Conservation (phyloP, 1,284 basidiomycete genomes). For the Leccinum holopus region DNA sequence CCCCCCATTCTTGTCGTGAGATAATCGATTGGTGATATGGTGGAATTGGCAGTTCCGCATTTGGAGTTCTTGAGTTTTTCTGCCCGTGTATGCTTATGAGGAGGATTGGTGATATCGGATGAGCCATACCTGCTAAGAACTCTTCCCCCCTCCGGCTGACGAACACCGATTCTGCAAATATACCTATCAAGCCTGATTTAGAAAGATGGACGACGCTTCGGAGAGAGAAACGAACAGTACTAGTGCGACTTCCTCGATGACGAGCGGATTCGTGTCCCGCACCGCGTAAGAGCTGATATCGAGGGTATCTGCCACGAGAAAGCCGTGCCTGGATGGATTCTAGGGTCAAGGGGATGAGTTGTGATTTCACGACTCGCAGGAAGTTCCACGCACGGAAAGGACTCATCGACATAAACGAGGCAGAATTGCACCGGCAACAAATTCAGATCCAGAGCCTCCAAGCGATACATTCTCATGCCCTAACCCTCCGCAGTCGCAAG, state of each 20-base stretch:
- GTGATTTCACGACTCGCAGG: too few species aligned
- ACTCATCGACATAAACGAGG: conserved; percentile 15
- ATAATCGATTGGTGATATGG: conserved; percentile 57
- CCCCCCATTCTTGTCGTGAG: conserved; percentile 49
- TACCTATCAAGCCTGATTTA: conserved; percentile 41
- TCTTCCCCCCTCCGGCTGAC: conserved; percentile 68
- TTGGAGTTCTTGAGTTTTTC: conserved; percentile 68
- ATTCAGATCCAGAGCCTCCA: conserved; percentile 29
- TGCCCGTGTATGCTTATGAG: conserved; percentile 27
- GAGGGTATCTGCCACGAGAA: conserved; percentile 74
- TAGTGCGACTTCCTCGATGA: conserved; percentile 71
- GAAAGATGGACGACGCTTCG: neutral
- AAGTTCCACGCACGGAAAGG: too few species aligned
- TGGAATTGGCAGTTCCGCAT: conserved; percentile 63
- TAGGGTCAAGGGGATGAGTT: conserved; percentile 27
- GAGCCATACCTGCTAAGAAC: conserved; percentile 57
- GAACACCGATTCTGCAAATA: conserved; percentile 80
- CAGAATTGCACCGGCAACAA: conserved; percentile 25
- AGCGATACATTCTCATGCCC: conserved; percentile 21
- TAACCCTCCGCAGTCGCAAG: conserved; percentile 20
- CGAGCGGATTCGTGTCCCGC: conserved; percentile 60
- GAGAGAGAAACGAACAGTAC: conserved; percentile 45
- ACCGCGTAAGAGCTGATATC: conserved; percentile 78
- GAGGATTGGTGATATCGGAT: neutral
- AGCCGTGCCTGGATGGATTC: conserved; percentile 70